Evolutionary conservation across 2,329 filamentous ascomycete genomes (phyloP), one percentile per base, ranked within the genome.

Genomic region (Colletotrichum tanaceti): DNA sequence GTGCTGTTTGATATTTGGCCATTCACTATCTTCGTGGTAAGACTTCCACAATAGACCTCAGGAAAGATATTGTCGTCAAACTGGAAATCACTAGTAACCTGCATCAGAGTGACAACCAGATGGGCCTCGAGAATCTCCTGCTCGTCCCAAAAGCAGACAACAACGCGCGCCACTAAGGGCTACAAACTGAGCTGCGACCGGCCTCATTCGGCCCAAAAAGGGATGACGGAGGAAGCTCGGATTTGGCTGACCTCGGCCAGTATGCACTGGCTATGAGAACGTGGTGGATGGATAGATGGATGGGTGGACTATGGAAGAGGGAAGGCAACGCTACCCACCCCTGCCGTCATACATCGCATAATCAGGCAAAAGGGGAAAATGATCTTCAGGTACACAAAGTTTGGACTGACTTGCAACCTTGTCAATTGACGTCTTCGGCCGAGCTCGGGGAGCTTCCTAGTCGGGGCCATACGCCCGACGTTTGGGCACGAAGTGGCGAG

Each of bases 381-480:
- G 54, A 65, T 68, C 61, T 68, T 65, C 61, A 59, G 65, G 65
- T 3, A 55, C 53, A 24, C 7, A 38, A 61, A 44, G 18, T 49
- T 50, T 16, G 53, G 32, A 43, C 39, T 20, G 52, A 11, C 39
- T 46, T 28, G 53, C 53, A 47, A 38, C 39, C 43, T 5, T 44
- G 38, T 9, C 5, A 35, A 38, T 22, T 41, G n/a, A 28, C 24
- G n/a, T 41, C 14, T n/a, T 49, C 24, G n/a, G 28, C 43, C 10
- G 16, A 13, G 11, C 32, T 13, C 44, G 22, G 57, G 43, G n/a
- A n/a, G 35, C 18, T 16, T n/a, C 28, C 28, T 39, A 20, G n/a
- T 54, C 28, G 11, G 11, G n/a, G 13, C 39, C 50, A 14, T 9
- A 2, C 22, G 7, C 11, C 24, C 13, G 50, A 32, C n/a, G 32